Base-by-base conservation (phyloP, 371 early-diverging fungal genomes). In the Dentiscutata heterogama region DNA sequence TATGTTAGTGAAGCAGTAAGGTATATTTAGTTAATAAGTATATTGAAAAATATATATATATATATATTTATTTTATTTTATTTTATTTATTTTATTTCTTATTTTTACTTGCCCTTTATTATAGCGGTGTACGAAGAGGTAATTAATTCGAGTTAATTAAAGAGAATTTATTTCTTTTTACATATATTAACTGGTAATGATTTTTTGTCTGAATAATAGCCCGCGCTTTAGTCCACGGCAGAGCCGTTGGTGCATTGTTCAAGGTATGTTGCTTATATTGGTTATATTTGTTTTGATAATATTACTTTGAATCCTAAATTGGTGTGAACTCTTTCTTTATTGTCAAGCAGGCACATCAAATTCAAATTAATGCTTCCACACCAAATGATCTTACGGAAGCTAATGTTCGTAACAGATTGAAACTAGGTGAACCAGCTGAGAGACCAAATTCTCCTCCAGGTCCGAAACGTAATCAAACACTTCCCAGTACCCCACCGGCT, bases 1-100 rank as follows among this genome's bases (percentile, higher is more conserved):
- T 93, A 91, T 86, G 91, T 94, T 20, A 90, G 92, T 25, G 92
- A 93, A 67, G 89, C 91, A 86, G 91, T 92, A 80, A 92, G 92
- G 92, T 93, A 90, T 77, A 46, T 73, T 72, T 42, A 20, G 7
- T 46, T 46, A 10, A 8, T 46, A 46, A 8, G 11, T 46, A 46
- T 46, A 31, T 35, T 54, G 18, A 25, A 65, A n/a, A 20, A 72
- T 11, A 64, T 61, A 46, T 39, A 46, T 46, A 4, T 46, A 46
- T 10, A 46, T 46, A 46, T n/a, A 60, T 56, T 0, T 29, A 22
- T 51, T 65, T 29, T 51, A 70, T 67, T 27, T 51, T 8, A 50
- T 13, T 27, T 46, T 51, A 18, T 65, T 29, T 51, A 70, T 67
- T 27, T 51, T 5, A 25, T 6, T 4, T 54, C 31, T 39, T 58